Evolutionary conservation across 805 yeast genomes (phyloP).

Genomic region (Cephaloascus albidus): DNA sequence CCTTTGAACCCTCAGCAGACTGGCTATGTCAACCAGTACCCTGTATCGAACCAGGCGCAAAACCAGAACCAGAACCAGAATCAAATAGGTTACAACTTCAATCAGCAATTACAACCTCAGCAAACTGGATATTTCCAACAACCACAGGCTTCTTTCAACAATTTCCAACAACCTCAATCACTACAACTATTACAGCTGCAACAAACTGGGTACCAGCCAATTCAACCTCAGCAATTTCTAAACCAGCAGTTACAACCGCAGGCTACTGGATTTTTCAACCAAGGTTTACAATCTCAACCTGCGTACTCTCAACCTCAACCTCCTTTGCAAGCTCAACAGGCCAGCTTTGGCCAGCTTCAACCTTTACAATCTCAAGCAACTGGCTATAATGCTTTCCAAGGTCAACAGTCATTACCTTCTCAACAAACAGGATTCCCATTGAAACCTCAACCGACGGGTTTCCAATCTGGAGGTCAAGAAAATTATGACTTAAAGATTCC

Average conservation of each 20-base stretch:
- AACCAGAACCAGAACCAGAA: not conserved
- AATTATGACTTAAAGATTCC: slow-evolving; percentile 50
- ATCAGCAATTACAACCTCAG: not conserved
- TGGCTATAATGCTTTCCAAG: slow-evolving; percentile 23
- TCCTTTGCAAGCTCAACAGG: slow-evolving; percentile 4
- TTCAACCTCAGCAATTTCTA: slow-evolving; percentile 9
- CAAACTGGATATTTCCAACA: not conserved
- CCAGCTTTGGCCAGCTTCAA: slow-evolving; percentile 6
- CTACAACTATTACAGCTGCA: too few species aligned
- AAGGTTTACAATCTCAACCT: slow-evolving; percentile 1
- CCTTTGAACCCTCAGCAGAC: not conserved
- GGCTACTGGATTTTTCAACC: slow-evolving; percentile 16
- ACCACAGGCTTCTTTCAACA: not conserved
- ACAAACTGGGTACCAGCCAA: slow-evolving; percentile 19
- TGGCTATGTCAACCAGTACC: not conserved
- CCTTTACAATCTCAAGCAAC: slow-evolving; percentile 9
- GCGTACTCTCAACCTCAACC: slow-evolving; percentile 4
- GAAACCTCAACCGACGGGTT: slow-evolving; percentile 10
- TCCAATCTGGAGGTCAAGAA: slow-evolving; percentile 6
- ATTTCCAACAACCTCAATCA: not conserved
- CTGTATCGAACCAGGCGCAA: not conserved
- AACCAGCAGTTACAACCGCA: slow-evolving; percentile 16
- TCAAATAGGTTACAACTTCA: not conserved
- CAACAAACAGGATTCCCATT: slow-evolving; percentile 8
- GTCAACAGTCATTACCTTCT: slow-evolving; percentile 21